phyloP scores from a whole-genome alignment of 768 basidiomycete genomes.

The Tremella mesenterica region DNA sequence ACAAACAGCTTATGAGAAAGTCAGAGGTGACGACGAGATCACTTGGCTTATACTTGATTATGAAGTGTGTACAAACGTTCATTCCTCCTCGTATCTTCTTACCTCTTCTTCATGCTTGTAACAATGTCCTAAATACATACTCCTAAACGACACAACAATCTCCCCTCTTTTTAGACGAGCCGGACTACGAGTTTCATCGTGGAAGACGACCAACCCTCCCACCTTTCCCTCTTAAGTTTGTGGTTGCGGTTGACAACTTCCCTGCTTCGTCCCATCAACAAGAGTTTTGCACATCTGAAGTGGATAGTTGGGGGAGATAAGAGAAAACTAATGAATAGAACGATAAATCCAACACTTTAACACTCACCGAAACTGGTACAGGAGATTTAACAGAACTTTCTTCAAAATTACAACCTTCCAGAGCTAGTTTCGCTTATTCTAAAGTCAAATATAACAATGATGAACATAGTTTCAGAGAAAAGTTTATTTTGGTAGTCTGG shows the following conservation, averaged over 20 bases:
- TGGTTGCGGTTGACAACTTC: too few relatives aligned
- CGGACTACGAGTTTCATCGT: neutral
- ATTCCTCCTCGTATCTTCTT: neutral
- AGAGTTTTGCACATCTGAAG: too few relatives aligned
- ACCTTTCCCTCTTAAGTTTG: too few relatives aligned
- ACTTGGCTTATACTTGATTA: constrained; percentile 91
- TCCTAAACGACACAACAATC: too few relatives aligned
- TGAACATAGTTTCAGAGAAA: constrained; percentile 56
- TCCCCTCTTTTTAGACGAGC: too few relatives aligned
- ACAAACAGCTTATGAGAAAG: constrained; percentile 68
- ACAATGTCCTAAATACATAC: too few relatives aligned
- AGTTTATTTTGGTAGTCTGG: constrained; percentile 49
- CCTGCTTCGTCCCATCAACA: too few relatives aligned
- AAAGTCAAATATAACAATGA: constrained; percentile 60
- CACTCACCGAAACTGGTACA: constrained; percentile 66
- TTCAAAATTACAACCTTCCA: constrained; percentile 56
- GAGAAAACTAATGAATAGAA: constrained; percentile 15
- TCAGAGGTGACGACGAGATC: constrained; percentile 71
- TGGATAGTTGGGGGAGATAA: neutral
- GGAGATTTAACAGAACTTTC: constrained; percentile 72
- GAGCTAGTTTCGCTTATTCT: constrained; percentile 72
- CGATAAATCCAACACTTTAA: constrained; percentile 57
- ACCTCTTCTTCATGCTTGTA: too few relatives aligned
- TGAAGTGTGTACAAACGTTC: constrained; percentile 50
- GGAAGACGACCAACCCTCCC: too few relatives aligned